Percentiles rank a stretch among this genome's conserved stretches.
These are phyloP conservation scores for Cyberlindnera galapagoensis DNA, from an alignment of 805 yeast species.

Conservation along the genomic window DNA sequence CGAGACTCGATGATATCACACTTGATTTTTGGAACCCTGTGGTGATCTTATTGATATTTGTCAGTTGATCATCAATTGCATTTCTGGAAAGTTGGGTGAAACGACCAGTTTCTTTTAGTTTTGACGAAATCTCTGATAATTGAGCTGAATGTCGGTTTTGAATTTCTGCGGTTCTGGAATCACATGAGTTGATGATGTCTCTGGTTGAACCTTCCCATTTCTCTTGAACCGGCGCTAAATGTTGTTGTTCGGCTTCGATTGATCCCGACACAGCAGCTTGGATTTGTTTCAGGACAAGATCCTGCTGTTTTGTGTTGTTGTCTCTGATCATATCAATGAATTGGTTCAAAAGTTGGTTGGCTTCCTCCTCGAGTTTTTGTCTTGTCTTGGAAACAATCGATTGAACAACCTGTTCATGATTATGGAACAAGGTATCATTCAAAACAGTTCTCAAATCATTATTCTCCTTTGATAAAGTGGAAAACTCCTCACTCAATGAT, in stretches of 20 bases:
- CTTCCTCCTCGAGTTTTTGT: conserved; percentile 16
- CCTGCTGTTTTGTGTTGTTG: conserved; percentile 16
- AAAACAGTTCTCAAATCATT: conserved; percentile 17
- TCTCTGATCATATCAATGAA: conserved; percentile 17
- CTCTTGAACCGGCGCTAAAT: conserved; percentile 9
- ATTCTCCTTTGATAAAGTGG: conserved; percentile 21
- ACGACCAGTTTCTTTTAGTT: conserved; percentile 12
- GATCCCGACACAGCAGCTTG: conserved; percentile 14
- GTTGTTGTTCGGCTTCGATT: conserved; percentile 13
- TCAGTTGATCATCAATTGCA: conserved; percentile 16
- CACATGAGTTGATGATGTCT: conserved; percentile 18
- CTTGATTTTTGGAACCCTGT: conserved; percentile 5
- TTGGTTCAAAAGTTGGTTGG: conserved; percentile 14
- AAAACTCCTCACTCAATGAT: conserved; percentile 14
- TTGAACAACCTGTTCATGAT: conserved; percentile 16
- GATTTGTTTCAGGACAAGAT: conserved; percentile 10
- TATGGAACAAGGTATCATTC: conserved; percentile 19
- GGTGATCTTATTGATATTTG: conserved; percentile 8
- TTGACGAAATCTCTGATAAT: conserved; percentile 6
- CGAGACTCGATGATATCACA: conserved; percentile 4
- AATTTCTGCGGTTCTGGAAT: conserved; percentile 9
- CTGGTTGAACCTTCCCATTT: conserved; percentile 20
- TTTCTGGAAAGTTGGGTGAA: conserved; percentile 11
- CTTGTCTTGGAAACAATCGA: conserved; percentile 10
- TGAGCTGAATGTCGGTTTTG: conserved; percentile 8